Evolutionary conservation across 2,329 filamentous ascomycete genomes (phyloP).

Genomic region (Aspergillus quadrilineatus): DNA sequence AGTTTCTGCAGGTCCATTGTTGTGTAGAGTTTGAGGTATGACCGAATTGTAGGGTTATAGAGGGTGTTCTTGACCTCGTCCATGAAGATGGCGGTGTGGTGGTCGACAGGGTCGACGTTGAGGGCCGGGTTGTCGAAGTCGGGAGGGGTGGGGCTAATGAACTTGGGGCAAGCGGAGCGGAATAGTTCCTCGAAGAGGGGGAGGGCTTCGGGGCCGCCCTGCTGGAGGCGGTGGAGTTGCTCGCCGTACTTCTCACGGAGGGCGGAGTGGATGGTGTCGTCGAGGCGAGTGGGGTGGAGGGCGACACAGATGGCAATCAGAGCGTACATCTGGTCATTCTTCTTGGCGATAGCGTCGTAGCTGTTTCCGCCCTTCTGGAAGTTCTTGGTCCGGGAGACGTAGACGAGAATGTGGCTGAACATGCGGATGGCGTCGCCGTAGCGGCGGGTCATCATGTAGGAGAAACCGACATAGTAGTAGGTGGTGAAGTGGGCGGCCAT

Average conservation of each 20-base stretch:
- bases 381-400: slow-evolving; percentile 98
- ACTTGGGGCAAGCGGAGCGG: slow-evolving; percentile 96
- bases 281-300: slow-evolving; percentile 93
- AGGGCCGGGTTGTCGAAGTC: slow-evolving; percentile 96
- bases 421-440: slow-evolving; percentile 99
- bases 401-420: slow-evolving; percentile 99
- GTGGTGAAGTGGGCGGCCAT: slow-evolving; percentile 99
- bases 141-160: slow-evolving; percentile 94
- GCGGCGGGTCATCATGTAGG: slow-evolving; percentile 99
- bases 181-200: slow-evolving; percentile 98
- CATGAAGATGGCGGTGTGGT: slow-evolving; percentile 98
- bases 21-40: slow-evolving; percentile 97
- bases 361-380: slow-evolving; percentile 92
- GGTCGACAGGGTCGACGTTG: slow-evolving; percentile 96
- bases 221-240: slow-evolving; percentile 94
- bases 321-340: slow-evolving; percentile 99
- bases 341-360: slow-evolving; percentile 98
- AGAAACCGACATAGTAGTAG: slow-evolving; percentile 99
- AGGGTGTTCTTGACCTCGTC: slow-evolving; percentile 99
- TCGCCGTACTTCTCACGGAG: slow-evolving; percentile 99
- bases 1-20: slow-evolving; percentile 99
- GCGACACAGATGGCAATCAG: slow-evolving; percentile 98
- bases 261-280: slow-evolving; percentile 98
- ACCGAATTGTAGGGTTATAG: slow-evolving; percentile 96
- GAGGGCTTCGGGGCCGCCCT: slow-evolving; percentile 89